Conservation (phyloP, 2,329 filamentous ascomycete genomes). For the Talaromyces sp. region DNA sequence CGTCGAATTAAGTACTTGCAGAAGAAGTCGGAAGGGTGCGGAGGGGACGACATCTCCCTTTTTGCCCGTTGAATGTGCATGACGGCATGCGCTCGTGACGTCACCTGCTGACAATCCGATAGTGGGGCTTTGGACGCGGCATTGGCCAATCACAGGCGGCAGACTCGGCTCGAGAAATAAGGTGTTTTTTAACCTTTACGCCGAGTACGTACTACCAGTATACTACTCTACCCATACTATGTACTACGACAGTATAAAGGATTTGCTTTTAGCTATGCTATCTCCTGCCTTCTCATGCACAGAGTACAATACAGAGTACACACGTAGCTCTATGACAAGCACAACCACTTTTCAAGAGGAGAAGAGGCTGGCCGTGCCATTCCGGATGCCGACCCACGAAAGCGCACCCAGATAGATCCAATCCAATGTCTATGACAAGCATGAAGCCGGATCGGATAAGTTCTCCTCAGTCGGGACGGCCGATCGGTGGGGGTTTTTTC, state of each 20-base stretch:
- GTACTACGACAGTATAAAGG: no score
- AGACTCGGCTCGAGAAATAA: not conserved
- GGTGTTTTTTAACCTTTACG: not conserved
- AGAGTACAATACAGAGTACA: no score
- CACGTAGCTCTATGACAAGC: no score
- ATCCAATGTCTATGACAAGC: no score
- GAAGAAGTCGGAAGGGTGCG: not conserved
- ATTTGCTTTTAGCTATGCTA: no score
- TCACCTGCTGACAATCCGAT: not conserved
- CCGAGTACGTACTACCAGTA: no score
- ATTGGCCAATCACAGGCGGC: not conserved
- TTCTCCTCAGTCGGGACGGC: not conserved
- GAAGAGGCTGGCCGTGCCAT: no score
- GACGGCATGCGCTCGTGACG: constrained; percentile 1
- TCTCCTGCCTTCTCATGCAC: no score
- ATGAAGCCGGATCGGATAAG: not conserved
- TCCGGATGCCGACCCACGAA: no score
- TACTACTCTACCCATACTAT: no score
- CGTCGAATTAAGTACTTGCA: not conserved
- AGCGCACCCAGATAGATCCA: no score
- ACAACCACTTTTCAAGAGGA: no score
- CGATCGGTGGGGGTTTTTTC: not conserved
- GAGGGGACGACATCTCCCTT: not conserved
- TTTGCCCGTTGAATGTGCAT: not conserved
- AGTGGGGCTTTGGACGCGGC: not conserved